Base-by-base conservation (phyloP, 768 basidiomycete genomes). In the Leccinum imitatum region DNA sequence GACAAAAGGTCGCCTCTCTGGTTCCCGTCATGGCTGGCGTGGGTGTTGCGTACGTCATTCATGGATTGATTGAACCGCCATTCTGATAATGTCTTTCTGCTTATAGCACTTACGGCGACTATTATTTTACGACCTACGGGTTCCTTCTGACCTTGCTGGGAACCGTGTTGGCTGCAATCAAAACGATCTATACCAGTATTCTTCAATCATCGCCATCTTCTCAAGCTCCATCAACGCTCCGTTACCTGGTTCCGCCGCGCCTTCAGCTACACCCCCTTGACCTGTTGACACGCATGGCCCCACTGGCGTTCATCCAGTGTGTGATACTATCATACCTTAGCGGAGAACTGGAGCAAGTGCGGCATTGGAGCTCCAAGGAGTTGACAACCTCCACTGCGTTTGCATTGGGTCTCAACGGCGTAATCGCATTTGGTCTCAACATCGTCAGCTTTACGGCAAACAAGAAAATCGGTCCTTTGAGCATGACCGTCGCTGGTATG, bases 371-470 rank as follows among this genome's bases (percentile, higher is more conserved):
- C 48, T 72, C 73, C 21, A 77, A 71, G 33, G 79, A 82, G 37
- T 62, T 77, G 72, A 72, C 70, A 10, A 62, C 63, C 27, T 65
- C 69, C 54, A 83, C 80, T 59, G 75, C 82, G 2, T 59, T 80
- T 2, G 84, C 87, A 6, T 74, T 98, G 50, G 63, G 85, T 5
- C 67, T 89, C 37, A 99, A 98, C 66, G 96, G 95, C 0, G 70
- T 79, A 14, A 86, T 98, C 67, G 97, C 97, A 4, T 98, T 97
- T 69, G 89, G 86, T 14, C 78, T 99, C 54, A 99, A 98, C 67
- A 86, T 98, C 3, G 91, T 97, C 58, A 92, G 90, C 71, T 97
- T 99, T 69, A 91, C 91, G 44, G 92, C 97, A n/a, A 99, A 98
- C 76, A 88, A 89, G 74, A 87, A 90, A 70, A 87, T 93, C 0